A percentile compares a stretch with the other conserved stretches of the same genome.
These are phyloP conservation scores for Argentina anserina DNA, from an alignment of 306 rosid species.

Conservation along the genomic window DNA sequence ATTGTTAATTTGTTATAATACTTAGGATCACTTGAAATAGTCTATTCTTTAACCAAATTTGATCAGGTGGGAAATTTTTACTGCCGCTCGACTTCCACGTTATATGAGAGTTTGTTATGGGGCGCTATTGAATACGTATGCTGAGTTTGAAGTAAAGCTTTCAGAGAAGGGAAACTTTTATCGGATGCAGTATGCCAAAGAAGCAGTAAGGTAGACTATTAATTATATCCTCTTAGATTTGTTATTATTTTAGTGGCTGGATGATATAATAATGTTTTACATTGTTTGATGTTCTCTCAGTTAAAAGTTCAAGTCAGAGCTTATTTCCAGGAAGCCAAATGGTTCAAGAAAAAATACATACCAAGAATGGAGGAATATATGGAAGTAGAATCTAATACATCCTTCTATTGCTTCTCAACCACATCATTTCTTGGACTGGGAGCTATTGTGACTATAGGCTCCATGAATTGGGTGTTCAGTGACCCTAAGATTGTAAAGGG, in stretches of 20 bases:
- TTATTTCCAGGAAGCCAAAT: background rate
- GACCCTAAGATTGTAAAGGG: background rate
- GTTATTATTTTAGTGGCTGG: too few species aligned
- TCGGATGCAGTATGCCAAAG: background rate
- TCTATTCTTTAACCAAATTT: background rate
- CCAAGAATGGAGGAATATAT: background rate
- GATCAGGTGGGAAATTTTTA: background rate
- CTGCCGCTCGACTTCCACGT: background rate
- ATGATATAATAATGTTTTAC: too few species aligned
- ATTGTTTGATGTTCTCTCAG: background rate
- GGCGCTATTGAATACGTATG: too few species aligned
- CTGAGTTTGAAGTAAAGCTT: background rate
- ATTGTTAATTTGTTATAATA: too few species aligned
- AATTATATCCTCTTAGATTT: too few species aligned
- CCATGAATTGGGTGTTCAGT: background rate
- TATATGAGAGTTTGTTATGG: background rate
- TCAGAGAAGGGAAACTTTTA: background rate
- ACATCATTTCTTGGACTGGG: background rate
- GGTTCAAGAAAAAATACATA: background rate
- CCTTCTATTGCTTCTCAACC: background rate
- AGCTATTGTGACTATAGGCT: background rate
- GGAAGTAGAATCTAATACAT: background rate
- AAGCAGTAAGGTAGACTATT: background rate
- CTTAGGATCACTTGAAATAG: too few species aligned
- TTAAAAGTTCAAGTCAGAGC: background rate